Conservation (phyloP, 148 eudicot genomes). For the Rhododendron simsii region DNA sequence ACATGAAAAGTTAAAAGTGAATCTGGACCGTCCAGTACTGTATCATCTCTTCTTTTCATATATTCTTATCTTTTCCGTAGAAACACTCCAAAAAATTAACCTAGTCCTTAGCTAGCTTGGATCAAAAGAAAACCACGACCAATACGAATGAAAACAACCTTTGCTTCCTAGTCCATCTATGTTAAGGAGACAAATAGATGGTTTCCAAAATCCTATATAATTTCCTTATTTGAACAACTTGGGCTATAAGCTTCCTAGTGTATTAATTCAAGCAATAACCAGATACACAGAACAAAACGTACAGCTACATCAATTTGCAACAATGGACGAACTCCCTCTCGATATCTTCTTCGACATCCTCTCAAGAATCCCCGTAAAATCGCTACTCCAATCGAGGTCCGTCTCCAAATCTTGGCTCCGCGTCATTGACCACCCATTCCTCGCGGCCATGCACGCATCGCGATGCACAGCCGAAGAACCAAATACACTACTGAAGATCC, state of each 20-base stretch:
- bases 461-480: background rate
- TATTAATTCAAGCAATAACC: background rate
- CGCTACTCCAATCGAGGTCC: background rate
- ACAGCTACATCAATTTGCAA: background rate
- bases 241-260: background rate
- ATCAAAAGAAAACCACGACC: background rate
- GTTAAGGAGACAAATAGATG: background rate
- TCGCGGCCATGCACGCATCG: background rate
- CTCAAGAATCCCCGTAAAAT: background rate
- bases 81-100: no score
- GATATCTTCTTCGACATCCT: background rate
- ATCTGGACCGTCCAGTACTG: no score
- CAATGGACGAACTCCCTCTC: background rate
- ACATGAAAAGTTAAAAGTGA: no score
- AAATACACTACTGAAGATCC: background rate
- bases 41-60: no score
- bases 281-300: background rate
- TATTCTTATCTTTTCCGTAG: no score
- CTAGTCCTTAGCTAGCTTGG: background rate
- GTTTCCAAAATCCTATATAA: background rate
- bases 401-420: slow-evolving; percentile 12
- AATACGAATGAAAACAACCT: background rate
- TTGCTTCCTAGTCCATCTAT: background rate
- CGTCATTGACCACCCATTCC: background rate
- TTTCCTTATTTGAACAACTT: background rate